Percentiles rank a stretch among this genome's conserved stretches.
phyloP scores from a whole-genome alignment of 345 rosid genomes.

The Bretschneidera sinensis region DNA sequence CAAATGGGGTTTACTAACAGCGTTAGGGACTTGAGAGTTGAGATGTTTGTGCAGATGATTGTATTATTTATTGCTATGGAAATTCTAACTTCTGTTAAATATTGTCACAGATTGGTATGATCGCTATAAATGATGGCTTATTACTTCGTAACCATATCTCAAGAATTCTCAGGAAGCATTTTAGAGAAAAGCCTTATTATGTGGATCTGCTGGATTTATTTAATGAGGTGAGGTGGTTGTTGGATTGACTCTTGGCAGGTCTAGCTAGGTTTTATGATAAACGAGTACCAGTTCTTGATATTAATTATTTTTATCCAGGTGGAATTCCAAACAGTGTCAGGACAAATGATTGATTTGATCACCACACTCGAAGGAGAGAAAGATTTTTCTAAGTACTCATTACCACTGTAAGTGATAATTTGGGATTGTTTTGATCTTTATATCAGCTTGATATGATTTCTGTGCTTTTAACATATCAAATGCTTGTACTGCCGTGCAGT shows the following conservation, averaged over 20 bases:
- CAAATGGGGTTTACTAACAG: no score
- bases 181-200: slow-evolving; percentile 47
- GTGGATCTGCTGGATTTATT: slow-evolving; percentile 51
- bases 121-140: slow-evolving; percentile 46
- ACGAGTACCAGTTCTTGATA: not conserved
- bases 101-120: slow-evolving; percentile 7
- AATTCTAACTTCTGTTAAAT: no score
- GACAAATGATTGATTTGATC: slow-evolving; percentile 45
- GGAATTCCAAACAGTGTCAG: slow-evolving; percentile 43
- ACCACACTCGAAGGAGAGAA: slow-evolving; percentile 43
- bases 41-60: no score
- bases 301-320: slow-evolving; percentile 25
- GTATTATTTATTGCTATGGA: no score
- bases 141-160: slow-evolving; percentile 43
- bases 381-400: slow-evolving; percentile 32
- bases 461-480: not conserved
- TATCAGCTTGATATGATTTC: not conserved
- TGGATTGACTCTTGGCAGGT: not conserved
- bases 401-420: slow-evolving; percentile 28
- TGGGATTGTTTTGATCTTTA: not conserved
- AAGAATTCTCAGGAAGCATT: slow-evolving; percentile 48
- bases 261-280: not conserved
- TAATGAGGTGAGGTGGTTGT: slow-evolving; percentile 39
- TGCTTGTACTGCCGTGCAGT: slow-evolving; percentile 20
- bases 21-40: no score